These are phyloP conservation scores for Monosporascus sp. DNA, from an alignment of 2,329 filamentous ascomycete genomes.

Conservation along the genomic window DNA sequence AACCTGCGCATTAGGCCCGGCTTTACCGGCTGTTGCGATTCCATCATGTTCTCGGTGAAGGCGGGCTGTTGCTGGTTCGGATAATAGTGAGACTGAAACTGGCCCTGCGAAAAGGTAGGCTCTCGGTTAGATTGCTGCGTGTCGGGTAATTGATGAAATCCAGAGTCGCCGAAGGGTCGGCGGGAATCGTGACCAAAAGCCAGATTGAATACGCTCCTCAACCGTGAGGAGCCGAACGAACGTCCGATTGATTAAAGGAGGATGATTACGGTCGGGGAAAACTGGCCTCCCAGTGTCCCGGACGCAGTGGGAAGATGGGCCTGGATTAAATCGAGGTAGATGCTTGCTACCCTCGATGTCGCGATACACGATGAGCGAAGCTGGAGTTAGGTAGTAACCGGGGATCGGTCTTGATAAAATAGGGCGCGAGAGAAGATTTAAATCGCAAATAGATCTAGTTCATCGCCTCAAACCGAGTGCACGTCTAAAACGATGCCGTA, in stretches of 20 bases:
- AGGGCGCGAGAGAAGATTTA: too few species aligned
- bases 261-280: not conserved
- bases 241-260: not conserved
- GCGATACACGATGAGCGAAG: too few species aligned
- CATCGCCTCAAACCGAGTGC: too few species aligned
- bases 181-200: constrained; percentile 1
- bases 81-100: constrained; percentile 6
- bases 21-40: constrained; percentile 27
- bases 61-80: constrained; percentile 4
- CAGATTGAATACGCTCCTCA: not conserved
- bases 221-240: not conserved
- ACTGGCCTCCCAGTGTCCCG: not conserved
- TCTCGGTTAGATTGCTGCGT: constrained; percentile 11
- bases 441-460: too few species aligned
- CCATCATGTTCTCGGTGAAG: constrained; percentile 26
- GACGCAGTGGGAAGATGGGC: not conserved
- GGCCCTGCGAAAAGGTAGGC: not conserved
- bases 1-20: constrained; percentile 15
- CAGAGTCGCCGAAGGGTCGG: not conserved
- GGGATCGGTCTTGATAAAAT: too few species aligned
- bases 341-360: too few species aligned
- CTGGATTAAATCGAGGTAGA: too few species aligned
- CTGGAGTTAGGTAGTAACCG: too few species aligned
- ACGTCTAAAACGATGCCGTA: too few species aligned
- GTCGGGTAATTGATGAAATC: not conserved